Evolutionary conservation across 2,329 filamentous ascomycete species (phyloP).

Genomic region (Neofusicoccum sp.): DNA sequence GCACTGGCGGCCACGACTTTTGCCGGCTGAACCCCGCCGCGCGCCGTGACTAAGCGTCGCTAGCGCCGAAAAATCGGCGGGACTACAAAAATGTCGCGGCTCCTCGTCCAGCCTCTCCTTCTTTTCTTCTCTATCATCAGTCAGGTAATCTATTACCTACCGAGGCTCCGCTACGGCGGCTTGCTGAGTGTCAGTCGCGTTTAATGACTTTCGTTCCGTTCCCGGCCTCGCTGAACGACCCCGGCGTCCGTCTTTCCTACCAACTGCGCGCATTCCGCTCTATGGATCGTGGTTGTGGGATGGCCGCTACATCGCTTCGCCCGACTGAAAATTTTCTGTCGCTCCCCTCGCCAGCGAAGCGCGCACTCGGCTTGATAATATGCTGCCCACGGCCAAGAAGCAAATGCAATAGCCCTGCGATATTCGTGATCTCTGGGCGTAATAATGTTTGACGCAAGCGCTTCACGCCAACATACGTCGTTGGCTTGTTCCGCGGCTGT

Average conservation of each 20-base stretch:
- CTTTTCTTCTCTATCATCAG: constrained; percentile 38
- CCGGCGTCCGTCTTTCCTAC: constrained; percentile 41
- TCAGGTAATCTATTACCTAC: constrained; percentile 38
- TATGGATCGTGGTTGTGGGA: constrained; percentile 47
- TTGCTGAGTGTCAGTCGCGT: constrained; percentile 46
- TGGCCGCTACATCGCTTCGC: constrained; percentile 40
- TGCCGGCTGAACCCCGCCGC: not conserved
- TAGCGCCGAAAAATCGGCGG: not conserved
- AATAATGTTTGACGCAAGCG: too few species aligned
- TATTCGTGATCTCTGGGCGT: too few species aligned
- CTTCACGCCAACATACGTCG: too few species aligned
- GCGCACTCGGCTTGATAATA: too few species aligned
- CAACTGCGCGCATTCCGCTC: constrained; percentile 42
- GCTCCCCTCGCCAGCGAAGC: too few species aligned
- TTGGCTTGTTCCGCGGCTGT: too few species aligned
- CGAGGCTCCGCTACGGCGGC: constrained; percentile 45
- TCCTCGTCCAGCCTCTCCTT: constrained; percentile 28
- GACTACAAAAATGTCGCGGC: constrained; percentile 28
- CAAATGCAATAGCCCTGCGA: too few species aligned
- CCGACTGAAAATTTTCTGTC: constrained; percentile 1
- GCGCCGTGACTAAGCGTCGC: not conserved
- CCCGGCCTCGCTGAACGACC: constrained; percentile 45
- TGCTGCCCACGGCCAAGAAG: too few species aligned
- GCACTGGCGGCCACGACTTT: too few species aligned
- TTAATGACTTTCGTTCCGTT: constrained; percentile 46